phyloP scores from a whole-genome alignment of 306 rosid species.

The Dicorynia guianensis region DNA sequence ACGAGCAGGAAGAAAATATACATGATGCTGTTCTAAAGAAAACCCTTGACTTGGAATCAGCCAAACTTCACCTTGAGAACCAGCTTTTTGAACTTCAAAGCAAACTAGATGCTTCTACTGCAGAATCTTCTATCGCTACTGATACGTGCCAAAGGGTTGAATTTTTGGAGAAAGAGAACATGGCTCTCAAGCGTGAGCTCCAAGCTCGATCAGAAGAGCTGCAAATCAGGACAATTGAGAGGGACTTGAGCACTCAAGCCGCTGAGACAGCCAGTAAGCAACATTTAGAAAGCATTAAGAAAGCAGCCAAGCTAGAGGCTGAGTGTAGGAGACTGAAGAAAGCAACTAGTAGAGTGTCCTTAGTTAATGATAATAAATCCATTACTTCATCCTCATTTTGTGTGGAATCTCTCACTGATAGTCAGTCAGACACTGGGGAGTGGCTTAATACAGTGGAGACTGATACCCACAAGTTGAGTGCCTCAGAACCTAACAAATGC shows the following conservation, averaged over 20 bases:
- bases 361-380: slow-evolving; percentile 48
- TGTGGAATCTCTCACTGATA: slow-evolving; percentile 62
- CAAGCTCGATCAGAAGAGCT: slow-evolving; percentile 58
- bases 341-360: slow-evolving; percentile 40
- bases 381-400: slow-evolving; percentile 54
- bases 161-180: slow-evolving; percentile 56
- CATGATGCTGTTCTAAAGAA: slow-evolving; percentile 53
- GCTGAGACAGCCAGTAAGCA: slow-evolving; percentile 78
- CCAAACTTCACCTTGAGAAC: slow-evolving; percentile 54
- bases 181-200: slow-evolving; percentile 55
- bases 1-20: slow-evolving; percentile 62
- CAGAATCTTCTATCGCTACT: slow-evolving; percentile 40
- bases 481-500: slow-evolving; percentile 61
- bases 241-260: slow-evolving; percentile 69
- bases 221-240: slow-evolving; percentile 61
- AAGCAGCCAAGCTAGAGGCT: slow-evolving; percentile 66
- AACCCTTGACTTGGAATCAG: slow-evolving; percentile 56
- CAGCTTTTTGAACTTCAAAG: slow-evolving; percentile 54
- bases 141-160: slow-evolving; percentile 51
- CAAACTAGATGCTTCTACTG: slow-evolving; percentile 38
- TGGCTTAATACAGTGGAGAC: slow-evolving; percentile 55
- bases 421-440: slow-evolving; percentile 80
- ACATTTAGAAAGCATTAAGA: slow-evolving; percentile 63
- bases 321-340: slow-evolving; percentile 63
- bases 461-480: slow-evolving; percentile 50